Base-by-base conservation (phyloP, 768 basidiomycete genomes). In the Myochromella boudieri region DNA sequence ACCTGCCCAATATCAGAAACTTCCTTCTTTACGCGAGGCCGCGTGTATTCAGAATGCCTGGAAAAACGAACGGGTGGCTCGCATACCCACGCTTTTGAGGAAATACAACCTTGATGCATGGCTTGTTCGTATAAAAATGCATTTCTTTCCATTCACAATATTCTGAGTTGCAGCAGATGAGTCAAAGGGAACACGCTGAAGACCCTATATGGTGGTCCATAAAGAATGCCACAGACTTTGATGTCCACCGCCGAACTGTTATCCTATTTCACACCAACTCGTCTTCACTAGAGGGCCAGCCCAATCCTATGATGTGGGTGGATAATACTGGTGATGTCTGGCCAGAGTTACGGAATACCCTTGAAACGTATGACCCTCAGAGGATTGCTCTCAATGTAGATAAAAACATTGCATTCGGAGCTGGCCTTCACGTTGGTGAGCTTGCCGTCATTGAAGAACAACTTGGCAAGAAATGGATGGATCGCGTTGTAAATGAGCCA, bases 191-290 rank as follows among this genome's bases (percentile, higher is more conserved):
- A 51, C 74, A 78, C 51, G 77, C 77, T 2, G 78, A 80, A 48
- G 78, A 80, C 53, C 74, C 76, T 5, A 62, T 75, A 11, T 79
- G 78, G 71, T 71, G 73, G 66, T 71, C 77, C 4, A 63, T 78
- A 37, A 74, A 76, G 47, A 70, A 74, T 40, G 65, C 76, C 6
- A 76, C 76, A 6, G 71, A 70, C 41, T 76, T 71, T 60, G 74
- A 71, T 32, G 68, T 71, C 7, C 72, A 77, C 40, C 62, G 78
- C 17, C 66, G 77, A 7, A 78, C 77, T 3, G 61, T 79, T 34
- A 62, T 74, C 22, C 60, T 80, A 42, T 78, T 79, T 57, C 77
- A 78, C 56, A 67, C 66, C 31, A 71, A 76, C 47, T 63, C 65
- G 5, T 64, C 65, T 6, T 60, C 70, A 7, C 56, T 71, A 17